Base-by-base conservation (phyloP, 352 stramenopile genomes). In the Globisporangium viniferum region DNA sequence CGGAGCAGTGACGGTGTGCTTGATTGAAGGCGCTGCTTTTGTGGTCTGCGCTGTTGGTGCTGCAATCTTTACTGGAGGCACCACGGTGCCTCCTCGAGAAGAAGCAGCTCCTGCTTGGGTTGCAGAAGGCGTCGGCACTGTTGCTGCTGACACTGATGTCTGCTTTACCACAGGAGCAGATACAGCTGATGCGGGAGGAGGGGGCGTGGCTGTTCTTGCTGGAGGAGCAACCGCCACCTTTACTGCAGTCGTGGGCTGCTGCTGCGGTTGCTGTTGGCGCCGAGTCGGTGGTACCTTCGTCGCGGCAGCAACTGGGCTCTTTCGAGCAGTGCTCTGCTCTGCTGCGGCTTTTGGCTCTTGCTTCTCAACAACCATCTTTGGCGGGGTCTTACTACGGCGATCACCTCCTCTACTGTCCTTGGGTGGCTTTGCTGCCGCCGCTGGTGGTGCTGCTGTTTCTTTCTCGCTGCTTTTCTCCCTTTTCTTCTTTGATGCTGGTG, bases 401-500 rank as follows among this genome's bases (percentile, higher is more conserved):
- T 29, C 29, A 6, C 31, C 20, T 44, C 12, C 31, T 44, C 12
- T 46, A 9, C 22, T 61, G 3, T 46, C 55, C 31, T 46, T 48
- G 14, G 20, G 9, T 20, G 55, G 8, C 20, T 61, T 61, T 46
- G 20, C 31, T 61, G 9, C 55, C 2, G 36, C 12, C 6, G 58
- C 8, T 29, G 18, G 3, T 58, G 56, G 14, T 62, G 36, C 7
- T 36, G 24, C 8, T 22, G 31, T 33, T 15, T 49, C 60, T 56
- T 57, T 66, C 6, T 65, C 44, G 29, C 46, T 65, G 59, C 18
- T 57, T n/a, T 57, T 65, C 29, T 66, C 29, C 20, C 41, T 66
- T 33, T 29, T 66, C 29, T 35, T 66, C 49, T 66, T 66, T 41
- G 44, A 10, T 9, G 9, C 2, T 44, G 27, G 24, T 58, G 15